Base-by-base conservation (phyloP, 2,329 filamentous ascomycete genomes). In the Monilinia vaccinii-corymbosi region DNA sequence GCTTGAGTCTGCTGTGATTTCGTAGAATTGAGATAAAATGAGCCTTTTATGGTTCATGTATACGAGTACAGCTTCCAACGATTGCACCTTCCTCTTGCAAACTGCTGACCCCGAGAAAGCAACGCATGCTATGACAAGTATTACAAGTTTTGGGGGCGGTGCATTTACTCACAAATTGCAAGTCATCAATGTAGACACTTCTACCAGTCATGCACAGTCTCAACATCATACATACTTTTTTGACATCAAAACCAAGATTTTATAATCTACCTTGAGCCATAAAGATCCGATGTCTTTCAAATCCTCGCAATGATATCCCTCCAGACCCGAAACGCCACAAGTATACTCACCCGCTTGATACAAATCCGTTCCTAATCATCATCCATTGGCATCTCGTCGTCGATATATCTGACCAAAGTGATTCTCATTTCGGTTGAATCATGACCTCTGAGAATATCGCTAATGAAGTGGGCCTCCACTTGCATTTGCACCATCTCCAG, bases 401-500 rank as follows among this genome's bases (percentile, higher is more conserved):
- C 94, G 68, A 99, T 96, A 72, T 96, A 97, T 68, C 93, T 83
- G 69, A 97, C 83, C 69, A 99, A 76, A 32, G 90, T 90, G 70
- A 99, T 87, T 70, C 93, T 83, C 89, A 99, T 97, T 78, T 99
- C 94, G 1, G 94, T 99, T 21, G 89, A 93, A 72, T 99, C 94
- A 70, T 97, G 93, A 3, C 94, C 94, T 60, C 91, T 85, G 62
- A 99, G 78, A 36, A 96, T 82, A 73, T 99, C 94, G 73, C 90
- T 97, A 70, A 96, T 88, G 73, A 97, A 99, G 72, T 96, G 92
- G 50, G 91, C 91, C 73, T 99, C 93, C 4, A 97, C 91, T 75
- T 97, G 94, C 91, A 97, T 96, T 81, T 97, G 93, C 71, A 97
- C 93, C 94, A 99, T 99, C 75, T 99, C 94, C 61, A 99, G 75